phyloP scores from a whole-genome alignment of 2,329 filamentous ascomycete genomes.

The Aspergillus persii region DNA sequence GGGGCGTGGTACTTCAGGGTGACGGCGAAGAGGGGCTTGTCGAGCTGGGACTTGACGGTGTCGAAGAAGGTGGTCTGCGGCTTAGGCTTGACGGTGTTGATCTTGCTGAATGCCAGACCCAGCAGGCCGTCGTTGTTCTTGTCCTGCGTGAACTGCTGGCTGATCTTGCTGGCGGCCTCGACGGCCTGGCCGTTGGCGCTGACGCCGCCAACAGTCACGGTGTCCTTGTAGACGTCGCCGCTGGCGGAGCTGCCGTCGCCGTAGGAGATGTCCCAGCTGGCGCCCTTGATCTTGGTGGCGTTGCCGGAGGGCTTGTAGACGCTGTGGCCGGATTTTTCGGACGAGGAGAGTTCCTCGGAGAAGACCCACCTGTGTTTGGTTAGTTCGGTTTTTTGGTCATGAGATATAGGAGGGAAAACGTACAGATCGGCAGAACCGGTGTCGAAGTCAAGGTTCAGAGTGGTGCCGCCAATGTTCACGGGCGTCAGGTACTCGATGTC shows the following conservation, averaged over 20 bases:
- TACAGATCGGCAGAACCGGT: slow-evolving; percentile 68
- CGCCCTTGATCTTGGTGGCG: slow-evolving; percentile 47
- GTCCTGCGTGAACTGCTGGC: slow-evolving; percentile 52
- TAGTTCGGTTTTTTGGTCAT: not conserved
- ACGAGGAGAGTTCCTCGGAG: slow-evolving; percentile 55
- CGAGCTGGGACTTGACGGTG: slow-evolving; percentile 53
- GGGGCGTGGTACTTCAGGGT: slow-evolving; percentile 53
- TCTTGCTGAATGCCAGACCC: slow-evolving; percentile 57
- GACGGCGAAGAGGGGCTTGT: slow-evolving; percentile 53
- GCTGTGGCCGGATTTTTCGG: slow-evolving; percentile 53
- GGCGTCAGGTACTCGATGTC: slow-evolving; percentile 62
- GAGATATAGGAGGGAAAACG: slow-evolving; percentile 28
- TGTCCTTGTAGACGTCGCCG: slow-evolving; percentile 66
- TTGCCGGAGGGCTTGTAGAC: slow-evolving; percentile 57
- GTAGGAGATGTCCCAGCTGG: slow-evolving; percentile 61
- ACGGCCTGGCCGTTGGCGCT: slow-evolving; percentile 62
- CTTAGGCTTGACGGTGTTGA: slow-evolving; percentile 57
- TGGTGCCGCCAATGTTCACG: slow-evolving; percentile 63
- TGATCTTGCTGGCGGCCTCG: slow-evolving; percentile 62
- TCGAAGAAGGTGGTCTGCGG: slow-evolving; percentile 60
- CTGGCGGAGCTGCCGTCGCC: slow-evolving; percentile 63
- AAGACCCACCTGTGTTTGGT: slow-evolving; percentile 59
- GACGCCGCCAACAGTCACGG: slow-evolving; percentile 60
- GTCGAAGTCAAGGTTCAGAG: slow-evolving; percentile 67
- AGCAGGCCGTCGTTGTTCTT: slow-evolving; percentile 58